Conservation (phyloP, 805 yeast species). For the Metschnikowia hibisci region DNA sequence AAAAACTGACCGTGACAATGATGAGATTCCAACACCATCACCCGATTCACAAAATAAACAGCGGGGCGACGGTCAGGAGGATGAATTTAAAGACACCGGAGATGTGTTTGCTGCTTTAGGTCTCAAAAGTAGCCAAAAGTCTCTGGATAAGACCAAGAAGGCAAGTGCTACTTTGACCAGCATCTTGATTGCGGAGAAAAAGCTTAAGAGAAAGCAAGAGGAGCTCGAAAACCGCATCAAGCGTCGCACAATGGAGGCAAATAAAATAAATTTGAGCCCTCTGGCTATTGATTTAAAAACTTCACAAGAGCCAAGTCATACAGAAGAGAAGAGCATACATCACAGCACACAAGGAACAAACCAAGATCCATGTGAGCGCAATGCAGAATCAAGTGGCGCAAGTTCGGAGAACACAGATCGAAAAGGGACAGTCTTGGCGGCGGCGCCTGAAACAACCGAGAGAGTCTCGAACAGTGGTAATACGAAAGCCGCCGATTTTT, state of each 20-base stretch:
- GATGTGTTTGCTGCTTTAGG: slow-evolving; percentile 36
- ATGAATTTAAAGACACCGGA: slow-evolving; percentile 5
- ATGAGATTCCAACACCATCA: not conserved
- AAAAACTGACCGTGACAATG: not conserved
- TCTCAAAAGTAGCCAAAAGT: slow-evolving; percentile 26
- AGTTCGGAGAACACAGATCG: not conserved
- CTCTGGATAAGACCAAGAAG: slow-evolving; percentile 19
- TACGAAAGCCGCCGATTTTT: not conserved
- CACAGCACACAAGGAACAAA: too few relatives aligned
- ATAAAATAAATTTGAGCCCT: too few relatives aligned
- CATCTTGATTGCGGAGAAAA: slow-evolving; percentile 32
- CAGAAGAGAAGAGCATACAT: too few relatives aligned
- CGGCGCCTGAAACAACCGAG: not conserved
- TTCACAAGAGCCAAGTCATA: too few relatives aligned
- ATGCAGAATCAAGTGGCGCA: too few relatives aligned
- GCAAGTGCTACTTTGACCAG: slow-evolving; percentile 32
- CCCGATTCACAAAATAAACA: not conserved
- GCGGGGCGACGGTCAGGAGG: not conserved
- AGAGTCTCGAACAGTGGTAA: not conserved
- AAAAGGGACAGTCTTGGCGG: not conserved
- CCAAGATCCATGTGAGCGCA: too few relatives aligned
- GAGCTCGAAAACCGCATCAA: slow-evolving; percentile 13
- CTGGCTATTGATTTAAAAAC: too few relatives aligned
- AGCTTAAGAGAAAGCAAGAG: slow-evolving; percentile 20
- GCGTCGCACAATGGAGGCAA: not conserved